Conservation (phyloP, 2,329 filamentous ascomycete genomes). For the Chrysoporthe austroafricana region DNA sequence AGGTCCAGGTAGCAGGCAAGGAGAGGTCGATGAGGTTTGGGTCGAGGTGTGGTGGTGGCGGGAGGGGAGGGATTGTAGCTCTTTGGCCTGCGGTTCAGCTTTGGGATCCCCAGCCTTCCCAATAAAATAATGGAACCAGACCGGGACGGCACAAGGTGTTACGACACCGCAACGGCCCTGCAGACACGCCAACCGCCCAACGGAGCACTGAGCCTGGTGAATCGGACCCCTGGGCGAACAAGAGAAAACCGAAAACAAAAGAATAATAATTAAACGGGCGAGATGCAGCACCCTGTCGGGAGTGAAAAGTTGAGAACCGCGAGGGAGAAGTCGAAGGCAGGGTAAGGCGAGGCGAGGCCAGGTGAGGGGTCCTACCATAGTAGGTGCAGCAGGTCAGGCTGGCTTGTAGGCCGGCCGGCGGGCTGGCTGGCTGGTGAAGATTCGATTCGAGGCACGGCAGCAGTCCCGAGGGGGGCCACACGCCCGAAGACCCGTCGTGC, state of each 20-base stretch:
- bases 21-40: constrained; percentile 10
- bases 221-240: not conserved
- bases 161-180: constrained; percentile 23
- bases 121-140: constrained; percentile 24
- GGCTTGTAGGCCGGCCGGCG: not conserved
- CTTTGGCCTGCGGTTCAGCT: constrained; percentile 20
- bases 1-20: not conserved
- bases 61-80: constrained; percentile 23
- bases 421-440: not conserved
- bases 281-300: not conserved
- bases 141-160: constrained; percentile 20
- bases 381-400: no score
- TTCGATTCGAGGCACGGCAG: constrained; percentile 1
- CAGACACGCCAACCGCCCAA: constrained; percentile 19
- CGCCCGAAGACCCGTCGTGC: not conserved
- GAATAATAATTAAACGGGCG: not conserved
- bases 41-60: not conserved
- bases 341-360: not conserved
- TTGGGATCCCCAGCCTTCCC: constrained; percentile 24
- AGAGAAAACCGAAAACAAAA: not conserved
- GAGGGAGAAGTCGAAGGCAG: not conserved
- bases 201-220: not conserved
- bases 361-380: not conserved
- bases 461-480: not conserved
- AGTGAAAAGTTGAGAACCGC: not conserved